A percentile compares a stretch with the other conserved stretches of the same genome.
Evolutionary conservation across 192 early-diverging fungal genomes (phyloP).

Genomic region (Phlyctochytrium bullatum): DNA sequence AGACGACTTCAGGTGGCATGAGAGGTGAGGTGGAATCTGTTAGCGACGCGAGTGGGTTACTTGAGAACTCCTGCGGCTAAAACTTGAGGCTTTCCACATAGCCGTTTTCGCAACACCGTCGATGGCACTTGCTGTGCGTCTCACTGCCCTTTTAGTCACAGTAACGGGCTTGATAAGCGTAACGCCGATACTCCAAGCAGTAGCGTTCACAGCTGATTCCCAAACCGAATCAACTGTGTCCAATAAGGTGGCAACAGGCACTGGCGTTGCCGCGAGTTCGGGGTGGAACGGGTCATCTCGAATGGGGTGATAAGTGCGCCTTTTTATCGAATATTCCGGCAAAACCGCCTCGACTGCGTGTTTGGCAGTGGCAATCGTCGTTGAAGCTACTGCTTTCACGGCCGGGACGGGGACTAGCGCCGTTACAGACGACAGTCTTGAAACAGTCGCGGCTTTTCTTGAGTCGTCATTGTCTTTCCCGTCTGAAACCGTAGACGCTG

Average conservation of each 20-base stretch:
- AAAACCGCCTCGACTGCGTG: neutral
- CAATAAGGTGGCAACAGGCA: neutral
- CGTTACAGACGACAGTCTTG: too few species aligned
- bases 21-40: too few species aligned
- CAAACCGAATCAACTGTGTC: neutral
- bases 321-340: neutral
- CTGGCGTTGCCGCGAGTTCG: neutral
- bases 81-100: too few species aligned
- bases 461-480: neutral
- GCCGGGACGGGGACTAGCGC: too few species aligned
- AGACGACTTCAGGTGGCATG: too few species aligned
- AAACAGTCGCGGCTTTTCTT: neutral
- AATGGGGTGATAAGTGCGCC: neutral
- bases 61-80: too few species aligned
- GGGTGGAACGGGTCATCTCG: neutral
- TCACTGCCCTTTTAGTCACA: too few species aligned
- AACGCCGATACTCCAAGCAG: neutral
- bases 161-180: too few species aligned
- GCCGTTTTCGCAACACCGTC: too few species aligned
- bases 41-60: too few species aligned
- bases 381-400: too few species aligned
- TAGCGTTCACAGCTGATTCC: slow-evolving; percentile 1
- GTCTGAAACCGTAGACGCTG: neutral
- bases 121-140: too few species aligned
- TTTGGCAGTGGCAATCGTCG: neutral